phyloP scores from a whole-genome alignment of 345 rosid genomes.

The Combretum micranthum region DNA sequence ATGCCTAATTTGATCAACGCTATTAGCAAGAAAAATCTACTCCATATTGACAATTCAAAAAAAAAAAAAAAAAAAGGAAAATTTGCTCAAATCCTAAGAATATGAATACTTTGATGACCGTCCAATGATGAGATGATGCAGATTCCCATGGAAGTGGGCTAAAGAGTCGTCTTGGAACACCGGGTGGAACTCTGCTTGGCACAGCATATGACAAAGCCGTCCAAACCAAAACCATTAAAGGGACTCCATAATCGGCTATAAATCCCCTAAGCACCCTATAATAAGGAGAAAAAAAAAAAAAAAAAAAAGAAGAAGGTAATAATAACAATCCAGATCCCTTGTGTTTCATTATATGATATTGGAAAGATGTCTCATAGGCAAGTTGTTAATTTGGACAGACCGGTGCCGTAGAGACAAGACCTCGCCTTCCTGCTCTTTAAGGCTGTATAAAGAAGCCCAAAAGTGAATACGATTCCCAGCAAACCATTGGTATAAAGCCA shows the following conservation, averaged over 20 bases:
- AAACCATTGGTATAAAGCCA: conserved; percentile 8
- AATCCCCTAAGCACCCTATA: conserved; percentile 75
- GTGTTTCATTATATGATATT: neutral
- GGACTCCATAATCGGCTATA: conserved; percentile 89
- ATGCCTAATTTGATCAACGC: too few species aligned
- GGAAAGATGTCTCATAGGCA: neutral
- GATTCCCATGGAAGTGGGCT: conserved; percentile 98
- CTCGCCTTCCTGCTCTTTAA: conserved; percentile 9
- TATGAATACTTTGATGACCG: conserved; percentile 58
- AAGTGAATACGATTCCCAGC: conserved; percentile 4
- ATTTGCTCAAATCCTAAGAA: neutral
- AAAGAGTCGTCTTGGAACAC: conserved; percentile 88
- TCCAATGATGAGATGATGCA: conserved; percentile 87
- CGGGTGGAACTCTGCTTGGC: conserved; percentile 60
- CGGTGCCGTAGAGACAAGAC: conserved; percentile 4
- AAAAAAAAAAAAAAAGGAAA: neutral
- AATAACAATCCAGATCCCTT: neutral
- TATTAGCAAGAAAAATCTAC: neutral
- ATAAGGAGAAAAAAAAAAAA: conserved; percentile 1
- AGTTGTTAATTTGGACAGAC: conserved; percentile 19
- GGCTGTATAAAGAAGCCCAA: conserved; percentile 6
- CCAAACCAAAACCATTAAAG: conserved; percentile 87
- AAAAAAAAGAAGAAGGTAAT: too few species aligned
- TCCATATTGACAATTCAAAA: neutral
- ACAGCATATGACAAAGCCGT: conserved; percentile 74